Evolutionary conservation across 345 rosid species (phyloP).

Genomic region (Xanthoceras sorbifolium): DNA sequence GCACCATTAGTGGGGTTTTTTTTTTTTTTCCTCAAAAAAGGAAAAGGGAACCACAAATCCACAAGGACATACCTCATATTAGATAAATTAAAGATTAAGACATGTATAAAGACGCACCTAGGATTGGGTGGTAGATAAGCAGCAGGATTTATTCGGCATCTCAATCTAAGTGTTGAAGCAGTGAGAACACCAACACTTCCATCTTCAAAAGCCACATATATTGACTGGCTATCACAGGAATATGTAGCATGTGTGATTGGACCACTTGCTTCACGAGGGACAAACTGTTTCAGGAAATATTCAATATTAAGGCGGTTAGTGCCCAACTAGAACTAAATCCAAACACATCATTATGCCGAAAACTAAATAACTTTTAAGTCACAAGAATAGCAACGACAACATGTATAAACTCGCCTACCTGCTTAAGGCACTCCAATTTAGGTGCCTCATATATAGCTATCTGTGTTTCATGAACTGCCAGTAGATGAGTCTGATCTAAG

Average conservation of each 20-base stretch:
- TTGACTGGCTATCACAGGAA: constrained; percentile 78
- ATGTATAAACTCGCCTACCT: constrained; percentile 39
- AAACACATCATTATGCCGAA: background rate
- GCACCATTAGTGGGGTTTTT: constrained; percentile 11
- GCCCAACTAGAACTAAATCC: constrained; percentile 2
- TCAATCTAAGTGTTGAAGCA: constrained; percentile 62
- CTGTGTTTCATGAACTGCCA: constrained; percentile 80
- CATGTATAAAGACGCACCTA: constrained; percentile 40
- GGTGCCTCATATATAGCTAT: constrained; percentile 75
- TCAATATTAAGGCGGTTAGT: constrained; percentile 11
- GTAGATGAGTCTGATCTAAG: constrained; percentile 59
- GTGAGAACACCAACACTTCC: constrained; percentile 70
- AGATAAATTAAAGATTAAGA: background rate
- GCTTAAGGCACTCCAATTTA: constrained; percentile 64
- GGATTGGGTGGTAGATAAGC: constrained; percentile 76
- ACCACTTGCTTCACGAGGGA: constrained; percentile 60
- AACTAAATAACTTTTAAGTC: background rate
- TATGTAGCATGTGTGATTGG: constrained; percentile 80
- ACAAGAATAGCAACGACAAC: background rate
- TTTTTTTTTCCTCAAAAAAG: background rate
- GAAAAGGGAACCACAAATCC: background rate
- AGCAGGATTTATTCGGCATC: constrained; percentile 74
- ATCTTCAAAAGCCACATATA: constrained; percentile 77
- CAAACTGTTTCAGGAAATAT: constrained; percentile 50
- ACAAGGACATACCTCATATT: background rate